phyloP scores from a whole-genome alignment of 108 stramenopile genomes.

The Conticribra guillardii region DNA sequence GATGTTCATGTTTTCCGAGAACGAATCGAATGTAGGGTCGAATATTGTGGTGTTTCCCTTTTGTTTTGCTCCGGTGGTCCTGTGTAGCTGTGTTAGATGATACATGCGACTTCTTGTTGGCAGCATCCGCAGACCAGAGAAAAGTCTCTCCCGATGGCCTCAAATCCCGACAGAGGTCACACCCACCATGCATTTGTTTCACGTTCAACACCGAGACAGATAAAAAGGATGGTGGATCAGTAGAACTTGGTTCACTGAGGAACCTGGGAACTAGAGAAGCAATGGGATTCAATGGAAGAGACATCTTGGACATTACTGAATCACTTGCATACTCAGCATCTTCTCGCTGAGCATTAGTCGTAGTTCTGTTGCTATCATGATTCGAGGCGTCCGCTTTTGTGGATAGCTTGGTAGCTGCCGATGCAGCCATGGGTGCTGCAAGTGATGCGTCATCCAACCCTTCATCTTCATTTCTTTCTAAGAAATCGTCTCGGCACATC shows the following conservation, averaged over 20 bases:
- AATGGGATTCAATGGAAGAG: conserved; percentile 10
- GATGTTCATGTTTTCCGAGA: conserved; percentile 38
- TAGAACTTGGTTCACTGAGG: conserved; percentile 15
- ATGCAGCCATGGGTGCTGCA: neutral
- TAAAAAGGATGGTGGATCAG: conserved; percentile 24
- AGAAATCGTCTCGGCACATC: conserved; percentile 49
- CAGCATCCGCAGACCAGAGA: no score
- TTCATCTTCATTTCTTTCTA: conserved; percentile 24
- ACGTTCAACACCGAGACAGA: conserved; percentile 42
- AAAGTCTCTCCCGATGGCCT: no score
- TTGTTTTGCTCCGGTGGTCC: neutral
- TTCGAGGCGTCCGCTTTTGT: neutral
- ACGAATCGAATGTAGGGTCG: conserved; percentile 47
- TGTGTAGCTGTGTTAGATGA: no score
- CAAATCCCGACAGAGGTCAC: conserved; percentile 19
- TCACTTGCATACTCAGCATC: no score
- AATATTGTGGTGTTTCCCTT: conserved; percentile 13
- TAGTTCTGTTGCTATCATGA: no score
- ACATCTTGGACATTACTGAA: conserved; percentile 1
- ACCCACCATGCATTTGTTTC: conserved; percentile 28
- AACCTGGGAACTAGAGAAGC: conserved; percentile 19
- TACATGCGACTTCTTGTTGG: no score
- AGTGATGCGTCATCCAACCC: no score
- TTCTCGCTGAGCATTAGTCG: neutral
- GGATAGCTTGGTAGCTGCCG: conserved; percentile 4